These are phyloP conservation scores for Vitis cinerea DNA, from an alignment of 164 flowering plant genomes.

Conservation along the genomic window DNA sequence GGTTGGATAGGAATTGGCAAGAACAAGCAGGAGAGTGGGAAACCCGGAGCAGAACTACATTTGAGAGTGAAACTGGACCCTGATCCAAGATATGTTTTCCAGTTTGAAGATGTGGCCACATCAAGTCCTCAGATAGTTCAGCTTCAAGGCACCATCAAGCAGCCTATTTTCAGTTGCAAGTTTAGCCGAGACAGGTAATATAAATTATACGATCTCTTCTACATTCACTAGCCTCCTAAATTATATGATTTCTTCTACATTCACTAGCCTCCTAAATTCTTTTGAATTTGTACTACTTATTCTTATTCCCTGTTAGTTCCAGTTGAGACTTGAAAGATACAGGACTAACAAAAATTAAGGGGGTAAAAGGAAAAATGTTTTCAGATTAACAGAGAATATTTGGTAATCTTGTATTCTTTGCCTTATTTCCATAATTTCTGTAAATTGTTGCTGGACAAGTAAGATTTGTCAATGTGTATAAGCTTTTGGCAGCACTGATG, in stretches of 20 bases:
- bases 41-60: conserved; percentile 73
- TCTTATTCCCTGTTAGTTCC: neutral
- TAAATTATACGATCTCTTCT: conserved; percentile 7
- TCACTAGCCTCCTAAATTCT: neutral
- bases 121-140: conserved; percentile 85
- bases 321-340: neutral
- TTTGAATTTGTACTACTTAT: neutral
- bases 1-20: conserved; percentile 87
- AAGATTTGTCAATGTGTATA: no score
- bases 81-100: conserved; percentile 94
- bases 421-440: neutral
- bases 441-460: no score
- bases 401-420: neutral
- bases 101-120: conserved; percentile 76
- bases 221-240: conserved; percentile 5
- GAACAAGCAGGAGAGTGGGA: conserved; percentile 51
- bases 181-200: conserved; percentile 79
- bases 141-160: conserved; percentile 73
- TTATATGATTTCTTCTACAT: conserved; percentile 1
- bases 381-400: neutral
- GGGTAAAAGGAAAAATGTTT: neutral
- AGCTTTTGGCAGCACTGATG: no score
- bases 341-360: no score
- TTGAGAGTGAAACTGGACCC: conserved; percentile 83
- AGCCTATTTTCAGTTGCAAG: conserved; percentile 93